Percentiles rank a stretch among this genome's conserved stretches.
phyloP scores from a whole-genome alignment of 805 yeast genomes.

The Hanseniaspora guilliermondii region DNA sequence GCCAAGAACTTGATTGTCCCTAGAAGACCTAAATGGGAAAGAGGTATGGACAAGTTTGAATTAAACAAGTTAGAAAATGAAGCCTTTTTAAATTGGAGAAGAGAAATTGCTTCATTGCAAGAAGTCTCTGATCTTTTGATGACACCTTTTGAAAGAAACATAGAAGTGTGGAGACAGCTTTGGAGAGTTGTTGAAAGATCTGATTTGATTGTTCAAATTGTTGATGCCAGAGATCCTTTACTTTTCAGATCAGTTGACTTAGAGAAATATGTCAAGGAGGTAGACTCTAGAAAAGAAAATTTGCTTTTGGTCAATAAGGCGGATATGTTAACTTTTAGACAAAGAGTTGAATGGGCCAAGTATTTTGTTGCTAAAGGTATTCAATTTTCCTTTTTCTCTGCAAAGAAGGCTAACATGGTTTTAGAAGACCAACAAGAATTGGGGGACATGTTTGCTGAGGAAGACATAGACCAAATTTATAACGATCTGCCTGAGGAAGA shows the following conservation, averaged over 20 bases:
- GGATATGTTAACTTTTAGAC: slow-evolving; percentile 65
- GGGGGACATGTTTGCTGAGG: slow-evolving; percentile 23
- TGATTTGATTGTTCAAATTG: slow-evolving; percentile 89
- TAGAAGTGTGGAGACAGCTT: slow-evolving; percentile 95
- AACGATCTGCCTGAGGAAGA: slow-evolving; percentile 23
- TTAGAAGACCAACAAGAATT: slow-evolving; percentile 47
- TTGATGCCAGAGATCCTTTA: slow-evolving; percentile 91
- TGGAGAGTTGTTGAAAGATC: slow-evolving; percentile 97
- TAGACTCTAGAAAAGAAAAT: slow-evolving; percentile 64
- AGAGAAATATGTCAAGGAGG: slow-evolving; percentile 68
- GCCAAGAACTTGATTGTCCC: slow-evolving; percentile 74
- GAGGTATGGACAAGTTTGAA: slow-evolving; percentile 55
- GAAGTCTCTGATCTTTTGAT: slow-evolving; percentile 70
- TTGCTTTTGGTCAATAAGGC: slow-evolving; percentile 85
- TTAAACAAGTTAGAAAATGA: slow-evolving; percentile 79
- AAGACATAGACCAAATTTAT: slow-evolving; percentile 19
- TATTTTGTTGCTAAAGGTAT: slow-evolving; percentile 61
- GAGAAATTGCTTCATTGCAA: slow-evolving; percentile 72
- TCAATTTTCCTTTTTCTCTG: slow-evolving; percentile 83
- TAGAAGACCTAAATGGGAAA: slow-evolving; percentile 80
- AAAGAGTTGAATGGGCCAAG: slow-evolving; percentile 76
- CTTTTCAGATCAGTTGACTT: slow-evolving; percentile 80
- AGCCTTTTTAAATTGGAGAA: slow-evolving; percentile 88
- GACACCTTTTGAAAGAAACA: slow-evolving; percentile 93
- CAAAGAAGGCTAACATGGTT: slow-evolving; percentile 66